These are phyloP conservation scores for Pseudogymnoascus sp. DNA, from an alignment of 2,329 filamentous ascomycete species.

Conservation along the genomic window DNA sequence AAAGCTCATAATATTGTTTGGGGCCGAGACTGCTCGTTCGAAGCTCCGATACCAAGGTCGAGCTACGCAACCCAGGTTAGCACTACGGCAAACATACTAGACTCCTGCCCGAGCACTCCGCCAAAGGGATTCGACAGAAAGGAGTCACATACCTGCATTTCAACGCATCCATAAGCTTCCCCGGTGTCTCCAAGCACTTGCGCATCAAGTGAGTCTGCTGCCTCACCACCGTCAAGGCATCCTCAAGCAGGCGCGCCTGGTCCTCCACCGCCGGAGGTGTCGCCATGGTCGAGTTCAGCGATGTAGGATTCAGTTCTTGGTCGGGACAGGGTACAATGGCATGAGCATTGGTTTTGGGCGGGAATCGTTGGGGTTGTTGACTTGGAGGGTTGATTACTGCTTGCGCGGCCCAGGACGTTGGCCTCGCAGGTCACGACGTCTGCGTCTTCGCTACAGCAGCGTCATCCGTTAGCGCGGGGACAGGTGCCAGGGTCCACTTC, in stretches of 20 bases:
- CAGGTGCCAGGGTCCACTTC: background rate
- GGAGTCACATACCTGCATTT: slow-evolving; percentile 81
- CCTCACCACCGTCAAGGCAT: slow-evolving; percentile 91
- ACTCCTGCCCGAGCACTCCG: slow-evolving; percentile 11
- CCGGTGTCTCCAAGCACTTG: slow-evolving; percentile 91
- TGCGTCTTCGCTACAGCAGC: slow-evolving; percentile 7
- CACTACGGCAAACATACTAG: slow-evolving; percentile 16
- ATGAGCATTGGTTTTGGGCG: background rate
- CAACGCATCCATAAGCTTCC: slow-evolving; percentile 98
- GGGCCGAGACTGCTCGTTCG: slow-evolving; percentile 95
- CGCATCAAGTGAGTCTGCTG: slow-evolving; percentile 97
- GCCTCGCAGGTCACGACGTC: slow-evolving; percentile 6
- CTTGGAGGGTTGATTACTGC: background rate
- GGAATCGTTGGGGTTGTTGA: background rate
- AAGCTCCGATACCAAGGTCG: slow-evolving; percentile 94
- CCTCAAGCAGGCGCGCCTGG: slow-evolving; percentile 88
- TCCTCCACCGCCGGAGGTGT: slow-evolving; percentile 62
- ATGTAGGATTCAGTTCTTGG: background rate
- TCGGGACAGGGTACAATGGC: background rate
- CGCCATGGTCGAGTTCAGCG: slow-evolving; percentile 32
- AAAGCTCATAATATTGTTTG: slow-evolving; percentile 99
- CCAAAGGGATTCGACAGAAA: background rate
- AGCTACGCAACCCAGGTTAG: slow-evolving; percentile 48
- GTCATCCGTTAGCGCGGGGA: slow-evolving; percentile 5
- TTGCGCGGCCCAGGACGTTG: slow-evolving; percentile 7